phyloP scores from a whole-genome alignment of 2,329 filamentous ascomycete genomes.

The Colletotrichum somersetense region DNA sequence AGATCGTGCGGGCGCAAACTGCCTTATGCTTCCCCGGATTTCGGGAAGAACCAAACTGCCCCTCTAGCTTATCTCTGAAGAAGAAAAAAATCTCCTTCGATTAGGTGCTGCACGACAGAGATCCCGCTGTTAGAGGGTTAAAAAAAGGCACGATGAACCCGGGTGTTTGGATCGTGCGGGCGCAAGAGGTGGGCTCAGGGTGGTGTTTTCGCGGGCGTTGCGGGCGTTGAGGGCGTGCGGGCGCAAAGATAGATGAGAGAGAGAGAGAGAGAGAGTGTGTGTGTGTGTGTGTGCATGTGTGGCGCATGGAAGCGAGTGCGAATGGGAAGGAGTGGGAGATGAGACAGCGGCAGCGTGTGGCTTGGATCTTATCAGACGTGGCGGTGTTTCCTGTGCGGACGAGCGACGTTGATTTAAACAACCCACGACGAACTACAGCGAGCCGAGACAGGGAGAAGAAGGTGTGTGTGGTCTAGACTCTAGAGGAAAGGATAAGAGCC shows the following conservation, averaged over 20 bases:
- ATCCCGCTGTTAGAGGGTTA: background rate
- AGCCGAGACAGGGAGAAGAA: background rate
- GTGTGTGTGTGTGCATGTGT: constrained; percentile 14
- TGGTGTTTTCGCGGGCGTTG: constrained; percentile 31
- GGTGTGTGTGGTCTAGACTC: constrained; percentile 23
- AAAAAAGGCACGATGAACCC: constrained; percentile 7
- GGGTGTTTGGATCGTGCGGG: constrained; percentile 38
- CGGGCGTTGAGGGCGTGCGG: constrained; percentile 38
- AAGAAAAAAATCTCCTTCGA: constrained; percentile 2
- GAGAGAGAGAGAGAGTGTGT: background rate
- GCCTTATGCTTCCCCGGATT: constrained; percentile 27
- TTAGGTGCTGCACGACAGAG: background rate
- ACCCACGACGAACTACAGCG: background rate
- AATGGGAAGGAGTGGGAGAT: background rate
- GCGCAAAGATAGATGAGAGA: constrained; percentile 9
- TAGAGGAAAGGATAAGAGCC: constrained; percentile 28
- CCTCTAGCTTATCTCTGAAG: constrained; percentile 7
- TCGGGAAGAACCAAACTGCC: constrained; percentile 21
- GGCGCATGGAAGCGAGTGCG: background rate
- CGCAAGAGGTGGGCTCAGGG: constrained; percentile 37
- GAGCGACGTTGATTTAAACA: constrained; percentile 21
- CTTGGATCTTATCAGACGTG: background rate
- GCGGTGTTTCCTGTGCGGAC: background rate
- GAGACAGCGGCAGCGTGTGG: background rate
- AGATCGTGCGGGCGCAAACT: constrained; percentile 8